Conservation (phyloP, 2,329 filamentous ascomycete genomes). For the Fusarium lyarnte region DNA sequence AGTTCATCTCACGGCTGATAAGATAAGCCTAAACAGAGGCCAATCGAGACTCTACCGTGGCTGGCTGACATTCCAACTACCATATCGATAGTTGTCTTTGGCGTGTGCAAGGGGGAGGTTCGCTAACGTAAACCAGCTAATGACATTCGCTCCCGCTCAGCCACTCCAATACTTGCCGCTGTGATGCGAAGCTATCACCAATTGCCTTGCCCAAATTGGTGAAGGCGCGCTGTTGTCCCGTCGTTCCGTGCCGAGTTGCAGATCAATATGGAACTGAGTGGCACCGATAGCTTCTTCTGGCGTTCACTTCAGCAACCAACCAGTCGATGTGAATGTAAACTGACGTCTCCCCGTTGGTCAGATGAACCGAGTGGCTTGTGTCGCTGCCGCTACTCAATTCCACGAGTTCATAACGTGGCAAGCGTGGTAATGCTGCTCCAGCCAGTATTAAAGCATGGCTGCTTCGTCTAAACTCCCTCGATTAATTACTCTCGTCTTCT, state of each 20-base stretch:
- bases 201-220: neutral
- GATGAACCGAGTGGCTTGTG: neutral
- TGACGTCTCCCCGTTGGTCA: neutral
- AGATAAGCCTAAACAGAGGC: neutral
- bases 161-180: neutral
- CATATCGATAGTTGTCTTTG: neutral
- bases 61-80: slow-evolving; percentile 1
- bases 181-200: neutral
- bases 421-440: neutral
- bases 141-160: neutral
- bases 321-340: fast-evolving
- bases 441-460: neutral
- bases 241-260: neutral
- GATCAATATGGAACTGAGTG: neutral
- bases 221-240: neutral
- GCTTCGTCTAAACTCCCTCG: fast-evolving
- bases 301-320: neutral
- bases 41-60: neutral
- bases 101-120: neutral
- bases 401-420: neutral
- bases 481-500: fast-evolving
- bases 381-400: neutral
- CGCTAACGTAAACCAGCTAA: neutral
- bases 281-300: neutral
- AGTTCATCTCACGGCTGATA: fast-evolving